Conservation (phyloP, 192 early-diverging fungal genomes). For the Phycomyces blakesleeanus region DNA sequence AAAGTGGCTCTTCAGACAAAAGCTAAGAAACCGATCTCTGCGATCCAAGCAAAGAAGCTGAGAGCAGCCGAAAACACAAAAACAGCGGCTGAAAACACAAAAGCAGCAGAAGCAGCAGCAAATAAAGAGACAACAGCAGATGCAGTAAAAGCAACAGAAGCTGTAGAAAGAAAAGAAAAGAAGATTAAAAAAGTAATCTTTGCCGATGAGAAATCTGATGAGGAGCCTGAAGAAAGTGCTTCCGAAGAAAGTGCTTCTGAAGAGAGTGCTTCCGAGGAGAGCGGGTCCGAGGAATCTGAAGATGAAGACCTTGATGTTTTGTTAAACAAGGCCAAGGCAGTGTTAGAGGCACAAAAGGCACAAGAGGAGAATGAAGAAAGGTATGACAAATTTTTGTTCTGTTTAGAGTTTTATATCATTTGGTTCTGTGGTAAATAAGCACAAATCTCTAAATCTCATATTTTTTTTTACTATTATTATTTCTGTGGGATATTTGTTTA, state of each 20-base stretch:
- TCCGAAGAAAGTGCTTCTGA: conserved; percentile 5
- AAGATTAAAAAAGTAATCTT: no score
- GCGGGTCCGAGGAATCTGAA: conserved; percentile 14
- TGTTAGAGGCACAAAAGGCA: conserved; percentile 24
- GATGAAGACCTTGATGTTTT: conserved; percentile 40
- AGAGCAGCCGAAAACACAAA: no score
- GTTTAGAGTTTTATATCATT: no score
- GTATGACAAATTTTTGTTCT: no score
- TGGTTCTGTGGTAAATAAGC: not conserved
- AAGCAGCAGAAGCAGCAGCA: no score
- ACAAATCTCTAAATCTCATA: not conserved
- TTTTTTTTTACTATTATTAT: no score
- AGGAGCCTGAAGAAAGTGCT: not conserved
- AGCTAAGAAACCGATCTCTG: not conserved
- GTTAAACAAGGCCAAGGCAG: conserved; percentile 35
- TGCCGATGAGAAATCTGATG: conserved; percentile 1
- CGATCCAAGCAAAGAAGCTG: no score
- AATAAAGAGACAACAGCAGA: no score
- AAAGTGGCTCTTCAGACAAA: not conserved
- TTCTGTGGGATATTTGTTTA: no score
- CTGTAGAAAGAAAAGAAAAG: no score
- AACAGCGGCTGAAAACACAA: no score
- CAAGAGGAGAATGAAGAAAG: conserved; percentile 12
- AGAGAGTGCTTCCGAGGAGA: conserved; percentile 8
- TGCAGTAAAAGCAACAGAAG: no score